phyloP scores from a whole-genome alignment of 2,329 filamentous ascomycete genomes.

The Dryadomyces quercivorus region DNA sequence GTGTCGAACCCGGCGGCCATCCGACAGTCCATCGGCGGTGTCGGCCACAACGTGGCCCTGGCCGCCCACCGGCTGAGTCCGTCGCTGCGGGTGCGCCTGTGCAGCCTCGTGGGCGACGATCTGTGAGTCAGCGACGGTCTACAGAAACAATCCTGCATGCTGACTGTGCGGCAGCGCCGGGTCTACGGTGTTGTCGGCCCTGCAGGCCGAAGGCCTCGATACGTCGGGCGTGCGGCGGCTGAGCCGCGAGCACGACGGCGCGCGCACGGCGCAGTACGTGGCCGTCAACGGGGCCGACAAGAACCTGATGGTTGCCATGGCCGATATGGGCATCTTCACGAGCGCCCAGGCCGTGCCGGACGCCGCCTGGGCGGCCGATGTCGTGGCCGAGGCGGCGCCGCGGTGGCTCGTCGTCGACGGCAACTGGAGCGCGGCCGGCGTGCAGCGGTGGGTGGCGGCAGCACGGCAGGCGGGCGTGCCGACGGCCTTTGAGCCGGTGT shows the following conservation, averaged over 20 bases:
- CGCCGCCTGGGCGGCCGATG: constrained; percentile 43
- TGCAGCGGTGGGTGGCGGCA: constrained; percentile 55
- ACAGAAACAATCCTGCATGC: background rate
- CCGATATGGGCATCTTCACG: constrained; percentile 75
- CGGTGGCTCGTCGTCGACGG: constrained; percentile 75
- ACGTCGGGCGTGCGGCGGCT: constrained; percentile 50
- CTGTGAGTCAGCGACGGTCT: constrained; percentile 35
- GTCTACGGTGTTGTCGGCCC: constrained; percentile 53
- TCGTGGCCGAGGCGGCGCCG: constrained; percentile 44
- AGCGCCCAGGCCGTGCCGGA: constrained; percentile 33
- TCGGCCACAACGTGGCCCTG: constrained; percentile 82
- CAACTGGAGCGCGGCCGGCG: constrained; percentile 62
- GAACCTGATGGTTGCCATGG: constrained; percentile 84
- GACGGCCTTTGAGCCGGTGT: constrained; percentile 83
- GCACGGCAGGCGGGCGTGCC: constrained; percentile 42
- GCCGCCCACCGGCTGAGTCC: constrained; percentile 61
- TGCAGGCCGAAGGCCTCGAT: constrained; percentile 53
- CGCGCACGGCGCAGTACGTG: constrained; percentile 80
- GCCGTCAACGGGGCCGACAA: constrained; percentile 76
- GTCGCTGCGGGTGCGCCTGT: constrained; percentile 52
- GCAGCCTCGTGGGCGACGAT: constrained; percentile 73
- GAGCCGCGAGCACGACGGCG: constrained; percentile 29
- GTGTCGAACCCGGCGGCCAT: constrained; percentile 83
- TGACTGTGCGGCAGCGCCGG: constrained; percentile 46
- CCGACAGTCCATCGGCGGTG: constrained; percentile 74